Evolutionary conservation across 495 filamentous ascomycete species (phyloP).

Genomic region (Clavariopsis aquatica): DNA sequence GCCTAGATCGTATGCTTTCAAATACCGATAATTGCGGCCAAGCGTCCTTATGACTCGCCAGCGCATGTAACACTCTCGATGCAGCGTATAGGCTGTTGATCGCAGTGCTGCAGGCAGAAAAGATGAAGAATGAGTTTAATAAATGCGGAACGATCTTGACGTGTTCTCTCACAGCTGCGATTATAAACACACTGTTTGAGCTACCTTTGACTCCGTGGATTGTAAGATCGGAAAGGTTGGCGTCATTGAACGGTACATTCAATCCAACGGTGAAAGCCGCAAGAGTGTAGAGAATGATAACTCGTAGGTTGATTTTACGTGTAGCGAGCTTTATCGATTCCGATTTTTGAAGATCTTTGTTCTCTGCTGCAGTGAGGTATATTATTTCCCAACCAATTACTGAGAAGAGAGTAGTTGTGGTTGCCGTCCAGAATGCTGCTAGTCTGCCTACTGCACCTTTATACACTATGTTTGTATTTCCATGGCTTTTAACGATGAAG

Average conservation of each 20-base stretch:
- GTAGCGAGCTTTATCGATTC: slow-evolving; percentile 55
- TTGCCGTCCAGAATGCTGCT: slow-evolving; percentile 47
- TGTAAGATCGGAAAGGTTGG: slow-evolving; percentile 29
- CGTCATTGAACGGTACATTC: slow-evolving; percentile 49
- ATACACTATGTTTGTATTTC: slow-evolving; percentile 12
- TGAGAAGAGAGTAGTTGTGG: slow-evolving; percentile 50
- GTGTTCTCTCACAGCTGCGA: slow-evolving; percentile 49
- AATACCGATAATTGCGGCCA: slow-evolving; percentile 41
- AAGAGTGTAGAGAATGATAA: slow-evolving; percentile 49
- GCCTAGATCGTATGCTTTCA: slow-evolving; percentile 41
- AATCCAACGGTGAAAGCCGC: slow-evolving; percentile 47
- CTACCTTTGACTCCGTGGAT: slow-evolving; percentile 46
- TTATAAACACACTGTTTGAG: slow-evolving; percentile 50
- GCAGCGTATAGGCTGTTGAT: slow-evolving; percentile 51
- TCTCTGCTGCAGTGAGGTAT: slow-evolving; percentile 51
- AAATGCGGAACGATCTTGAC: slow-evolving; percentile 48
- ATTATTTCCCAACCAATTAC: slow-evolving; percentile 55
- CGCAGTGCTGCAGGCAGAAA: slow-evolving; percentile 49
- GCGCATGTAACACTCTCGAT: slow-evolving; percentile 50
- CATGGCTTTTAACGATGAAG: slow-evolving; percentile 27
- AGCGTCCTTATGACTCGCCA: slow-evolving; percentile 45
- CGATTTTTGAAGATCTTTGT: slow-evolving; percentile 44
- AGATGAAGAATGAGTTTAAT: slow-evolving; percentile 53
- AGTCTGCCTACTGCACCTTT: slow-evolving; percentile 35
- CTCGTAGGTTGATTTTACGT: slow-evolving; percentile 50